Base-by-base conservation (phyloP, 306 rosid species). In the Trichosanthes truncata region DNA sequence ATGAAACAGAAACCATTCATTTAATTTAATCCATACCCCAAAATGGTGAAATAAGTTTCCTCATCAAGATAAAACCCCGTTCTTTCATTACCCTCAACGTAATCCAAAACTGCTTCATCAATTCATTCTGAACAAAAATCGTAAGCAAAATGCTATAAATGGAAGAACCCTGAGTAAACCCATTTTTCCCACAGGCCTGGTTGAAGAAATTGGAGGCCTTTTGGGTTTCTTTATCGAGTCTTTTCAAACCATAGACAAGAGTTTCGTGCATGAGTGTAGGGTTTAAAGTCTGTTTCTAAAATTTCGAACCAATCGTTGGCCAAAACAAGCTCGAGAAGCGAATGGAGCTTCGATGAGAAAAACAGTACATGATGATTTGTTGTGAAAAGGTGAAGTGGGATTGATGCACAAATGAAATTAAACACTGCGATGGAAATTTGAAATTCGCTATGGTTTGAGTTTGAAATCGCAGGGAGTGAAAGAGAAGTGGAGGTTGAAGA, bases 191-290 rank as follows among this genome's bases (percentile, higher is more conserved):
- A 46, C 80, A 71, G 12, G 82, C 90, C 99, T 97, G 93, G 12
- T 84, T 84, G 88, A 91, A 93, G 81, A 95, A 95, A 29, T 51
- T 48, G 10, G 78, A 87, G 83, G 93, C 99, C 80, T 88, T 95
- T 38, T 45, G 38, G 31, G 94, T 97, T 83, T 81, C 81, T 73
- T 82, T 87, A 9, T 85, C 89, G 81, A 93, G 87, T 71, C 76
- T 88, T 89, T 84, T 89, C 87, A 95, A 80, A 83, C 90, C 71
- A 79, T 89, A 92, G 61, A 92, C 38, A 36, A 84, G 90, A 21
- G 89, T 83, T 83, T 88, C 98, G 76, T 91, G 97, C 84, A 92
- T 80, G 82, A 89, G 72, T 0, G 81, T 53, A 0, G 87, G 86
- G 75, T 51, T 38, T 11, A 84, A 78, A 61, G 85, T 89, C 90